These are phyloP conservation scores for Arthrobotrys sphaeroides DNA, from an alignment of 2,329 filamentous ascomycete species.

Conservation along the genomic window DNA sequence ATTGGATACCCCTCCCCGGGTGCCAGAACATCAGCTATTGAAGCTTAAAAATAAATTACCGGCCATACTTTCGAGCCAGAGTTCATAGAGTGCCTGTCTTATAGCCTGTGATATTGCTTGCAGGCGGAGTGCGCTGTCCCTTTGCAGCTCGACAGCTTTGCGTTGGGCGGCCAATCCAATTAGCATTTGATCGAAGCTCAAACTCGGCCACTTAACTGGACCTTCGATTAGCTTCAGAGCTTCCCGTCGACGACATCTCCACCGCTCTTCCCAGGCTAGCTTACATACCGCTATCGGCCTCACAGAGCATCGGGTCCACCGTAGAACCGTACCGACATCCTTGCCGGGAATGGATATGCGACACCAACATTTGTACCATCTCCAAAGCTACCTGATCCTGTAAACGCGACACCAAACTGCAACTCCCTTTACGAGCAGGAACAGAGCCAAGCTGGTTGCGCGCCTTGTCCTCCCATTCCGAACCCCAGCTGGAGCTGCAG, in stretches of 20 bases:
- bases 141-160: too few relatives aligned
- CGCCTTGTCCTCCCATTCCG: constrained; percentile 11
- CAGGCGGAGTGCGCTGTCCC: constrained; percentile 14
- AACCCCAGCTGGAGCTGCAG: constrained; percentile 27
- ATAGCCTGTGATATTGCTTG: background rate
- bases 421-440: background rate
- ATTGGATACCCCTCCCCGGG: background rate
- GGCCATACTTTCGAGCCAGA: too few relatives aligned
- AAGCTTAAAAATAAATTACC: too few relatives aligned
- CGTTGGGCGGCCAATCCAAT: constrained; percentile 16
- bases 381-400: constrained; percentile 23
- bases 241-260: constrained; percentile 34
- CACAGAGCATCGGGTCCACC: background rate
- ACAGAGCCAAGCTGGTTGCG: constrained; percentile 31
- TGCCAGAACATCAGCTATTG: too few relatives aligned
- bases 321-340: background rate
- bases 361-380: constrained; percentile 4
- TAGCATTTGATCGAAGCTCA: constrained; percentile 5
- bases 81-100: background rate
- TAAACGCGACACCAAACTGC: constrained; percentile 41
- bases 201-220: constrained; percentile 30
- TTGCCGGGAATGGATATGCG: constrained; percentile 12
- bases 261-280: background rate
- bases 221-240: constrained; percentile 15
- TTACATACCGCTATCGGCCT: background rate